Base-by-base conservation (phyloP, 495 filamentous ascomycete species). In the Xylaria flabelliformis region DNA sequence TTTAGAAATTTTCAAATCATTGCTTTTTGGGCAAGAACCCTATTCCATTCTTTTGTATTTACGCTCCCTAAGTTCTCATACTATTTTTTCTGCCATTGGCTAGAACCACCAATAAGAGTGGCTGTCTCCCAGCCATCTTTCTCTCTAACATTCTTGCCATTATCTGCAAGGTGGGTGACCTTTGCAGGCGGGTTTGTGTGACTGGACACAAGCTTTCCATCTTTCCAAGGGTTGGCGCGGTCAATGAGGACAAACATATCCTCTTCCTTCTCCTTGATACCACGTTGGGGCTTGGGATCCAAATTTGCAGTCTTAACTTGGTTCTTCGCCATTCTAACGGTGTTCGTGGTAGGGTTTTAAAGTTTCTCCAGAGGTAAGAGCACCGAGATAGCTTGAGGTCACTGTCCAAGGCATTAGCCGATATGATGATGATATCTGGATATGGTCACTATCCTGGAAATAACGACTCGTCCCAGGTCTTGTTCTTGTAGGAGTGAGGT, bases 241-340 rank as follows among this genome's bases (percentile, higher is more conserved):
- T 36, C 42, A 17, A 65, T 65, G 17, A 65, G 63, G 5, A 65
- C 63, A 36, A 34, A 65, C 44, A 32, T 65, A 17, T 65, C 63
- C 21, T 65, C 63, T 51, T 65, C 63, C 41, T 48, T 65, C 8
- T 58, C 63, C n/a, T 73, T 63, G 50, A 53, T 17, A 36, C 29
- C 29, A 21, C 17, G 50, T 41, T 34, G 53, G 36, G 70, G 41
- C 44, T 17, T 26, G 13, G 10, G 61, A 3, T 29, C 29, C 32
- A 36, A 17, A 4, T 12, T 21, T 9, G 17, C 59, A 19, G 9
- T 9, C 13, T 62, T 13, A n/a, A 36, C 6, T 7, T 41, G 17
- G 19, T 62, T 41, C 0, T 12, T n/a, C 3, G 59, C 36, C 59
- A 62, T 62, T n/a, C n/a, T 62, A 19, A 24, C 3, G 32, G 19